Base-by-base conservation (phyloP, 306 rosid genomes). In the Lathyrus tuberosus region DNA sequence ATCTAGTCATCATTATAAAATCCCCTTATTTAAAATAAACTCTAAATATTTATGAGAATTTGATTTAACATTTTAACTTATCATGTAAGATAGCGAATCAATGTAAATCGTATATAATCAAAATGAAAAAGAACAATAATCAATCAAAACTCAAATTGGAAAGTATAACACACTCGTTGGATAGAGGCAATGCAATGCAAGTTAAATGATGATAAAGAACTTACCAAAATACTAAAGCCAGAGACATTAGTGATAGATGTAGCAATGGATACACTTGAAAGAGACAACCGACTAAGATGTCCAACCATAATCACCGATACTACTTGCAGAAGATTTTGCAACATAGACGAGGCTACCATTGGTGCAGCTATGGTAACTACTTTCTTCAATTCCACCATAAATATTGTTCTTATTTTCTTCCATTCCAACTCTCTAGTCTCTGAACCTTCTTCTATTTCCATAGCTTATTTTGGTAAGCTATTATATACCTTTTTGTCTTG, bases 221-320 rank as follows among this genome's bases (percentile, higher is more conserved):
- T 60, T 77, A 84, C 88, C 12, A 81, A 68, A 49, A 81, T 49
- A 57, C 86, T 81, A 31, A 81, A 84, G 0, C 88, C 88, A 44
- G 80, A 40, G 10, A 84, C 82, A 48, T 76, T 76, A 62, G 82
- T 53, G 69, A 85, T 66, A 44, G 89, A 81, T 20, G 64, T 76
- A 57, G 84, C 89, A 73, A 85, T 73, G 18, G 86, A 86, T 18
- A 69, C 80, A 46, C 83, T 67, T 5, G 86, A 51, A 41, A 85
- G 84, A 0, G 82, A 79, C 0, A 85, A 72, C n/a, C 70, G 67
- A 5, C 49, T 70, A 5, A 85, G 80, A 49, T 82, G 86, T 0
- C 86, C 86, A 51, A 71, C 89, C 81, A 73, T 85, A 20, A 82
- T 8, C 3, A 82, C 2, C 0, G 86, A 73, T 0, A 77, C 82